Evolutionary conservation across 1,284 basidiomycete species (phyloP).

Genomic region (Trichosporon asahii): DNA sequence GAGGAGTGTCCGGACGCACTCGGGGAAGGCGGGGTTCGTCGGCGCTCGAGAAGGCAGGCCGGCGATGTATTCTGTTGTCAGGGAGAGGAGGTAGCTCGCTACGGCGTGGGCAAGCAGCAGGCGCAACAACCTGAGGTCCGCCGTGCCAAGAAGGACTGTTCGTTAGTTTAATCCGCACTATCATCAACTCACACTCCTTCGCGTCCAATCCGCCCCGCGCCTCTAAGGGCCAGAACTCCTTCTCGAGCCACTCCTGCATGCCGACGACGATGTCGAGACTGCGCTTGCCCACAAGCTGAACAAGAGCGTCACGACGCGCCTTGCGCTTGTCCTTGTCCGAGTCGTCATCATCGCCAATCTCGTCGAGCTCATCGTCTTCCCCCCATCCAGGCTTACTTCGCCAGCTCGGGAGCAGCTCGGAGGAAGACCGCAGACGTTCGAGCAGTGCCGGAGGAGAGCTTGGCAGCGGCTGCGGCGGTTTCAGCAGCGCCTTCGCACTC

Average conservation of each 20-base stretch:
- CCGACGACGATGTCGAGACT: slow-evolving; percentile 32
- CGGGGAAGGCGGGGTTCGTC: slow-evolving; percentile 9
- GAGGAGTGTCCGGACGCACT: slow-evolving; percentile 21
- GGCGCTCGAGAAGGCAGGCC: slow-evolving; percentile 15
- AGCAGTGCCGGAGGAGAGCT: slow-evolving; percentile 28
- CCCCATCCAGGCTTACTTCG: slow-evolving; percentile 18
- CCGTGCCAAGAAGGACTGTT: slow-evolving; percentile 40
- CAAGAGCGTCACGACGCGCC: slow-evolving; percentile 12
- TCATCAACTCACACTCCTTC: slow-evolving; percentile 33
- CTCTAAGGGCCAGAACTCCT: slow-evolving; percentile 39
- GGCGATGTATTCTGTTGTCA: slow-evolving; percentile 26
- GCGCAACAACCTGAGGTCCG: slow-evolving; percentile 35
- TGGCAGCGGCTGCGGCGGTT: slow-evolving; percentile 37
- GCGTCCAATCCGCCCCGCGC: slow-evolving; percentile 23
- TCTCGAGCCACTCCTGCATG: slow-evolving; percentile 32
- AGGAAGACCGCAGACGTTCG: slow-evolving; percentile 26
- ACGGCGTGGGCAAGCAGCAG: slow-evolving; percentile 33
- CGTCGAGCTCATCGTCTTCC: slow-evolving; percentile 18
- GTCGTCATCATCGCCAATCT: slow-evolving; percentile 16
- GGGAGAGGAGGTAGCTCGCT: slow-evolving; percentile 29
- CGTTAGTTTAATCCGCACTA: neutral
- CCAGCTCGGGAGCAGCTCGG: slow-evolving; percentile 28
- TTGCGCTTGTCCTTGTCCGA: slow-evolving; percentile 7
- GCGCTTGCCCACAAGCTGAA: slow-evolving; percentile 22
- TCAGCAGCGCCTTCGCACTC: slow-evolving; percentile 31